Evolutionary conservation across 192 early-diverging fungal species (phyloP).

Genomic region (Backusella sp.): DNA sequence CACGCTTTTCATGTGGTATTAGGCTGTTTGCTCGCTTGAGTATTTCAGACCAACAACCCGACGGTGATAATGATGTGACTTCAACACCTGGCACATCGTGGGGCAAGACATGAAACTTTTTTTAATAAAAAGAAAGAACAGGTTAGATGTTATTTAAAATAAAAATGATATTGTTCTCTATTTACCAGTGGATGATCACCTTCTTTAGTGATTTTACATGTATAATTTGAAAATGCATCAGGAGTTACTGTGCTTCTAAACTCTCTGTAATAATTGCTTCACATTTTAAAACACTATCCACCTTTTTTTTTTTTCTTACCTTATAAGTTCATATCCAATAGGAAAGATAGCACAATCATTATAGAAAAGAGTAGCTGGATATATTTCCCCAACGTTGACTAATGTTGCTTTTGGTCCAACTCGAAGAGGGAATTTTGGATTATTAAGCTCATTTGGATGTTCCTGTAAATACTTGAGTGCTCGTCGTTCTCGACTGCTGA

Average conservation of each 20-base stretch:
- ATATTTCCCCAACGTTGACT: not conserved
- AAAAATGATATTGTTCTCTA: not conserved
- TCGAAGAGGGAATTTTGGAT: not conserved
- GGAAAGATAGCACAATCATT: not conserved
- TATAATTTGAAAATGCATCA: not conserved
- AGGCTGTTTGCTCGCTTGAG: not conserved
- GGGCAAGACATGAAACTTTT: not conserved
- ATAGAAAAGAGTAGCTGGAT: not conserved
- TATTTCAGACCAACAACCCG: not conserved
- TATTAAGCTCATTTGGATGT: not conserved
- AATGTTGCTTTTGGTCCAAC: not conserved
- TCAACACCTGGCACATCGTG: not conserved
- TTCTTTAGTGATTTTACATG: not conserved
- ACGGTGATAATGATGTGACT: not conserved
- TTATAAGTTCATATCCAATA: not conserved
- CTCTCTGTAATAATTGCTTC: not conserved
- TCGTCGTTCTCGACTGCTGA: not conserved
- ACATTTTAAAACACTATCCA: not conserved
- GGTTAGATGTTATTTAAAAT: not conserved
- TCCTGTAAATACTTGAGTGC: not conserved
- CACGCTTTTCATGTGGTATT: not conserved
- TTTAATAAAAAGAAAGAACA: not conserved
- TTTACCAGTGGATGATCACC: not conserved
- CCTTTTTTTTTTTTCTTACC: not conserved
- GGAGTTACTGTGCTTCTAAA: not conserved